Evolutionary conservation across 2,329 filamentous ascomycete genomes (phyloP), one percentile per base, ranked within the genome.

Genomic region (Colletotrichum neosansevieriae): DNA sequence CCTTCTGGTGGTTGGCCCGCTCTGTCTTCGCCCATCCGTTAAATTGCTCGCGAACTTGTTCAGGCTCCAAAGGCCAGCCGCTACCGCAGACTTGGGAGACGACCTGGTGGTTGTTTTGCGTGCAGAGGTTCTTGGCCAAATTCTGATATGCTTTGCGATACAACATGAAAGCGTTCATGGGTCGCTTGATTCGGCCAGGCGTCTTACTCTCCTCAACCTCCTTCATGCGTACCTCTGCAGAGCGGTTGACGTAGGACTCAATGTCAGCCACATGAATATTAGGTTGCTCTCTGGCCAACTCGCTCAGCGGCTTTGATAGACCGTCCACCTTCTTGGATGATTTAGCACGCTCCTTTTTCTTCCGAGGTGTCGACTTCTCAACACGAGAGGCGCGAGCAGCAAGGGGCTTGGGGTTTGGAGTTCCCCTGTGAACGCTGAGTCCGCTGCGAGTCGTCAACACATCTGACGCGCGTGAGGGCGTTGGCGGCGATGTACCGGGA

Each of bases 131-230:
- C 79, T 97, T 97, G 67, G 93, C 93, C 36, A 94, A 86, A 70
- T 96, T 92, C 69, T 97, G 93, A 76, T 93, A 98, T 6, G 94
- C 93, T 72, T 96, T 97, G 47, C 96, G 91, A 79, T 99, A 99
- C 58, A 99, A 84, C 92, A 99, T 97, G 82, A 98, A 99, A 1
- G 93, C 95, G 79, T 99, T 99, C 91, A 98, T 97, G 3, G 96
- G 94, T 34, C 96, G 87, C 74, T 95, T 94, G 73, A 98, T 87
- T 77, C 94, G 94, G 29, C 92, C 92, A 2, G 83, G 84, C 40
- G 89, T 83, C 74, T 90, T 93, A 65, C 89, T 87, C 73, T 88
- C 86, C 49, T 89, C 86, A 10, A 91, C 89, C 77, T 97, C 94
- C 62, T 83, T 80, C 56, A 83, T 84, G 64, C 95, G 88, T 6